Conservation (phyloP, 495 filamentous ascomycete species). For the Immersiella caudata region DNA sequence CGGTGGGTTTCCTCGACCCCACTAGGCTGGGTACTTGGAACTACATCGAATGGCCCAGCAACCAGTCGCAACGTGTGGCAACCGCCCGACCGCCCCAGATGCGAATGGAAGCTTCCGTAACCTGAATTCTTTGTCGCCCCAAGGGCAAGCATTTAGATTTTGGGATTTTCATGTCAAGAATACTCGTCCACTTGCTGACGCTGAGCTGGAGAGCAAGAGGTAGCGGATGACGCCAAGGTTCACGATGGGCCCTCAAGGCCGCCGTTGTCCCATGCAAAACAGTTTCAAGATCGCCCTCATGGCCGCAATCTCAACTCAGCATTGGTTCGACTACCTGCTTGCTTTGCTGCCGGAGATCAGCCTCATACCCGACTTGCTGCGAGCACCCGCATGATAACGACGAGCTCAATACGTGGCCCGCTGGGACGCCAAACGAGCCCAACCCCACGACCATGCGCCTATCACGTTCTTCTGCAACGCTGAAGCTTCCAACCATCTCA, state of each 20-base stretch:
- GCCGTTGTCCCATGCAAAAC: background rate
- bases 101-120: constrained; percentile 35
- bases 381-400: background rate
- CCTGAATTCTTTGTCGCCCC: background rate
- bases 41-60: constrained; percentile 38
- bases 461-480: background rate
- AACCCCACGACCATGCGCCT: background rate
- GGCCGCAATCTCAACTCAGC: background rate
- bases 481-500: background rate
- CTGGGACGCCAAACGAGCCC: background rate
- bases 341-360: background rate
- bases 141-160: background rate
- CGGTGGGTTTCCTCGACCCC: constrained; percentile 39
- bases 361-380: background rate
- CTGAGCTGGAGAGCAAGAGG: too few relatives aligned
- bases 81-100: constrained; percentile 24
- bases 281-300: background rate
- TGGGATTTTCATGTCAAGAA: background rate
- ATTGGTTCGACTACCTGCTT: background rate
- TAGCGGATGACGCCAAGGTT: too few relatives aligned
- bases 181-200: too few relatives aligned
- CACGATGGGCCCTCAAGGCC: background rate
- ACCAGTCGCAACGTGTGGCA: constrained; percentile 33
- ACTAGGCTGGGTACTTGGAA: constrained; percentile 35
- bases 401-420: background rate